phyloP scores from a whole-genome alignment of 768 basidiomycete species.

The Cystofilobasidium macerans region DNA sequence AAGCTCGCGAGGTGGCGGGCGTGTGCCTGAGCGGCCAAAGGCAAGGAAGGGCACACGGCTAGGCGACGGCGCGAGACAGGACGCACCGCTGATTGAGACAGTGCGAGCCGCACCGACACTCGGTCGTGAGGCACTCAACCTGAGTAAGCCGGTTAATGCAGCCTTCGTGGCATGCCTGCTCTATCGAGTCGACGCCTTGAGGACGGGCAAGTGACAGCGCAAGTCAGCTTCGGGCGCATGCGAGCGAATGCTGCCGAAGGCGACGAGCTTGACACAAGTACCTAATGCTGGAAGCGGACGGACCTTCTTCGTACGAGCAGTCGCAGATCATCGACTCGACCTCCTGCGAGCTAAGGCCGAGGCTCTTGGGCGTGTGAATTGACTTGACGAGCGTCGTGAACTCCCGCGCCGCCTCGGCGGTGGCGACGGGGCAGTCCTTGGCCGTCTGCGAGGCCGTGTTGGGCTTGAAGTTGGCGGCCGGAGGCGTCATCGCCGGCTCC shows the following conservation, averaged over 20 bases:
- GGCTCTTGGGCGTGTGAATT: constrained; percentile 72
- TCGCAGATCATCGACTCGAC: constrained; percentile 94
- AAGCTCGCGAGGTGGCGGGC: background rate
- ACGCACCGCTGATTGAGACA: constrained; percentile 90
- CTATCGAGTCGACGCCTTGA: constrained; percentile 54
- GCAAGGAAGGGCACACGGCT: too few species aligned
- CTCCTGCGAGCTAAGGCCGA: constrained; percentile 78
- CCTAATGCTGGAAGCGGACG: too few species aligned
- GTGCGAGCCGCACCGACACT: constrained; percentile 67
- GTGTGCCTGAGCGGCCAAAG: constrained; percentile 23
- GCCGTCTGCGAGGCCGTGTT: background rate
- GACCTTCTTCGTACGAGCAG: constrained; percentile 71
- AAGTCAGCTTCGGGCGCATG: too few species aligned
- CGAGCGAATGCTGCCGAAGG: too few species aligned
- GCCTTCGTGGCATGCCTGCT: constrained; percentile 67
- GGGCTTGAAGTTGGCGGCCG: background rate
- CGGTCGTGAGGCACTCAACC: constrained; percentile 83
- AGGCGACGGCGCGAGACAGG: too few species aligned
- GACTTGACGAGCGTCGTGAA: constrained; percentile 66
- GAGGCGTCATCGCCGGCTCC: too few species aligned
- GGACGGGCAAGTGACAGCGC: too few species aligned
- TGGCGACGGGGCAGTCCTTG: constrained; percentile 41
- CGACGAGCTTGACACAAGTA: too few species aligned
- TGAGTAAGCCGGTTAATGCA: constrained; percentile 97
- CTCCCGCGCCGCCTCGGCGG: constrained; percentile 46